These are phyloP conservation scores for Venturia pyrina DNA, from an alignment of 2,329 filamentous ascomycete genomes.

Conservation along the genomic window DNA sequence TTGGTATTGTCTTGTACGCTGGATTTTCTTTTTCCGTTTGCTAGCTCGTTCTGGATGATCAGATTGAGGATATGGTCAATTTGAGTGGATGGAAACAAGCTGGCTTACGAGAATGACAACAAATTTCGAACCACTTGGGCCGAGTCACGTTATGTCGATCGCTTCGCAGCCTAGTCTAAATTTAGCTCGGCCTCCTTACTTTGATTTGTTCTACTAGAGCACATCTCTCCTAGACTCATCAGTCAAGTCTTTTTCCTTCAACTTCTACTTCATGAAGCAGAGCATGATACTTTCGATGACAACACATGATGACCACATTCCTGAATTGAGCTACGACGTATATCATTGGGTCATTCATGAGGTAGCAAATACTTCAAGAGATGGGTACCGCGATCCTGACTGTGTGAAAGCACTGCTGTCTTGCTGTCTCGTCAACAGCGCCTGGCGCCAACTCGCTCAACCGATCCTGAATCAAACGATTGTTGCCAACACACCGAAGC, in stretches of 20 bases:
- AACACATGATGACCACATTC: not conserved
- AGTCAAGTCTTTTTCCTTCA: no score
- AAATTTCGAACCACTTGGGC: no score
- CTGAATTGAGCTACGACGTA: constrained; percentile 5
- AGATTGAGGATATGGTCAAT: not conserved
- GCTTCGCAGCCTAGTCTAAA: no score
- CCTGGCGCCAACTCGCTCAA: not conserved
- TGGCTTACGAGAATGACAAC: not conserved
- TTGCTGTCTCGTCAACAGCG: not conserved
- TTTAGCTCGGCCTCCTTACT: no score
- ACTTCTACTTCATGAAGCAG: no score
- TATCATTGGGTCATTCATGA: constrained; percentile 1
- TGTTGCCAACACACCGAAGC: not conserved
- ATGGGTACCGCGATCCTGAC: not conserved
- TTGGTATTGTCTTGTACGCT: not conserved
- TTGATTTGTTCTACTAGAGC: no score
- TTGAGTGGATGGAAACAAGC: not conserved
- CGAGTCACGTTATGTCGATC: no score
- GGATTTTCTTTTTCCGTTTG: not conserved
- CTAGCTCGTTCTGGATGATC: not conserved
- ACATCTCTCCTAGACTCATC: no score
- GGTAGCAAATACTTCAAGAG: not conserved
- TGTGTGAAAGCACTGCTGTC: not conserved
- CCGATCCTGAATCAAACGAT: not conserved
- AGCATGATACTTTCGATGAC: no score